Conservation (phyloP, 2,329 filamentous ascomycete genomes). For the Emergomyces orientalis region DNA sequence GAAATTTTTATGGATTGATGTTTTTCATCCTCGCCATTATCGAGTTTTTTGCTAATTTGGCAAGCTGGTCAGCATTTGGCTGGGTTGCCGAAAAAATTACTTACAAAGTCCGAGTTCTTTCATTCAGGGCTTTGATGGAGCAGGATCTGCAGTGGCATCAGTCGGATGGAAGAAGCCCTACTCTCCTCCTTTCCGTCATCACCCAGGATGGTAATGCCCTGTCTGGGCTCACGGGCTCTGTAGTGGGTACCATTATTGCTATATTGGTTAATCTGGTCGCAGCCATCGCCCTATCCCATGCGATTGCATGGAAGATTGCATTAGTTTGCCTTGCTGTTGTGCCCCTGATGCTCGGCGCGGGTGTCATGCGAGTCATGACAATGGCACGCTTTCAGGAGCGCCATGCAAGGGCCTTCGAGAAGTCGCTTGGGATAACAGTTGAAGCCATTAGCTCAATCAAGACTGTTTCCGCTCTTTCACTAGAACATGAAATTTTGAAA, state of each 20-base stretch:
- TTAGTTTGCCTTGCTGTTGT: slow-evolving; percentile 61
- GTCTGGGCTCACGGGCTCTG: slow-evolving; percentile 59
- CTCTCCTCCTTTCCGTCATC: slow-evolving; percentile 55
- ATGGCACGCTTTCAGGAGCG: slow-evolving; percentile 51
- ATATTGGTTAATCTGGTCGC: slow-evolving; percentile 59
- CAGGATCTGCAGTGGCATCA: slow-evolving; percentile 66
- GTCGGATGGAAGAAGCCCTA: slow-evolving; percentile 52
- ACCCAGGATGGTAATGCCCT: slow-evolving; percentile 60
- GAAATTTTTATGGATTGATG: slow-evolving; percentile 48
- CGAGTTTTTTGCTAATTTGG: slow-evolving; percentile 53
- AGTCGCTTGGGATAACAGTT: slow-evolving; percentile 43
- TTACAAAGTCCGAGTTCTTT: slow-evolving; percentile 53
- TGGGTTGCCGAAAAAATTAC: slow-evolving; percentile 55
- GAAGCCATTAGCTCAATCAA: slow-evolving; percentile 46
- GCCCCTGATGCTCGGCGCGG: slow-evolving; percentile 58
- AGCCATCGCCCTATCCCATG: slow-evolving; percentile 59
- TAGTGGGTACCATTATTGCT: slow-evolving; percentile 60
- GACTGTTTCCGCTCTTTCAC: slow-evolving; percentile 43
- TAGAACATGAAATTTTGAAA: slow-evolving; percentile 42
- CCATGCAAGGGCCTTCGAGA: slow-evolving; percentile 43
- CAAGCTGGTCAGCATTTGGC: slow-evolving; percentile 51
- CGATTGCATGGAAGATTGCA: slow-evolving; percentile 67
- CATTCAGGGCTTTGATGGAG: slow-evolving; percentile 55
- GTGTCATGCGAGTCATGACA: slow-evolving; percentile 57
- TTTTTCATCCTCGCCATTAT: slow-evolving; percentile 53